Percentiles rank a stretch among this genome's conserved stretches.
Conservation (phyloP, 352 stramenopile genomes). For the Phytophthora rubi region DNA sequence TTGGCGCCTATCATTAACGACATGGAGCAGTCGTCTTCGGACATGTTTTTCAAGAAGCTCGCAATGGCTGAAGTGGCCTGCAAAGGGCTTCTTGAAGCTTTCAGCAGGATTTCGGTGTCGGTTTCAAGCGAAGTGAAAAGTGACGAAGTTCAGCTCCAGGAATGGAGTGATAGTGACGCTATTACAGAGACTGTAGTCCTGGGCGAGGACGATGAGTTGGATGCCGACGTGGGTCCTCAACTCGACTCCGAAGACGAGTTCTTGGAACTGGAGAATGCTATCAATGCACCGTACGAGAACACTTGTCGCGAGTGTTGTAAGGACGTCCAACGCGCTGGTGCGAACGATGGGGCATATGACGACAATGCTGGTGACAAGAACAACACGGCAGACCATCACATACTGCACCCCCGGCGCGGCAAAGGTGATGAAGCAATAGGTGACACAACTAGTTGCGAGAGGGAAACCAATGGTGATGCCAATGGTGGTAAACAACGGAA, state of each 20-base stretch:
- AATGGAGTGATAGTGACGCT: neutral
- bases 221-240: neutral
- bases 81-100: neutral
- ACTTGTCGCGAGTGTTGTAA: neutral
- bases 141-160: neutral
- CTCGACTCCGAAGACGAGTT: neutral
- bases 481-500: constrained; percentile 1
- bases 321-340: too few relatives aligned
- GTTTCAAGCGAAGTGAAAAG: neutral
- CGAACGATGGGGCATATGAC: too few relatives aligned
- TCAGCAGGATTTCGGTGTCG: neutral
- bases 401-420: too few relatives aligned
- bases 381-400: neutral
- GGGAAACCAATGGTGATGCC: neutral
- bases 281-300: neutral
- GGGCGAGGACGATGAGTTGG: neutral
- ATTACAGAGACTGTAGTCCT: neutral
- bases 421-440: constrained; percentile 2
- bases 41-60: constrained; percentile 12
- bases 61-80: constrained; percentile 6
- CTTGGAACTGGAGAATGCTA: neutral
- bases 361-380: neutral
- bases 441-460: neutral
- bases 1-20: neutral
- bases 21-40: constrained; percentile 3